These are phyloP conservation scores for Nakaseomyces bracarensis DNA, from an alignment of 1,139 yeast species.

Conservation along the genomic window DNA sequence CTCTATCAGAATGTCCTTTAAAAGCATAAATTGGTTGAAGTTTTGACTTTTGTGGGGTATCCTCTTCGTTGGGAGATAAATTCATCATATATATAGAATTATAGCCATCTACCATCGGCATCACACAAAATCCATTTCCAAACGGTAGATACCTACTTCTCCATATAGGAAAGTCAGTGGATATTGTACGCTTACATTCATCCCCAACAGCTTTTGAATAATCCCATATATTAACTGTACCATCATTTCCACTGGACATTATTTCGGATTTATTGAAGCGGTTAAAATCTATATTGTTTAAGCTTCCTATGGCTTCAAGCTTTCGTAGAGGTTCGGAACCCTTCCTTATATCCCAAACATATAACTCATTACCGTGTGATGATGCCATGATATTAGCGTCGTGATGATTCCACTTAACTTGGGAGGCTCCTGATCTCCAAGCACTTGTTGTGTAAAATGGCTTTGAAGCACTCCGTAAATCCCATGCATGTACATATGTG, in stretches of 20 bases:
- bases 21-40: constrained; percentile 55
- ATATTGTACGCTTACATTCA: constrained; percentile 50
- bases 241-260: constrained; percentile 79
- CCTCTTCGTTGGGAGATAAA: constrained; percentile 33
- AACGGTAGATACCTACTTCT: constrained; percentile 84
- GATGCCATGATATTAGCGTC: constrained; percentile 75
- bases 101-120: constrained; percentile 85
- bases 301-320: constrained; percentile 54
- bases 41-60: constrained; percentile 33
- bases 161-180: constrained; percentile 77
- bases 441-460: constrained; percentile 80
- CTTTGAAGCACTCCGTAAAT: constrained; percentile 63
- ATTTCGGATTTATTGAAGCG: constrained; percentile 49
- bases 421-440: constrained; percentile 92
- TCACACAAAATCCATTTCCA: constrained; percentile 83
- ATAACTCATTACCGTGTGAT: constrained; percentile 71
- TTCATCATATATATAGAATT: constrained; percentile 65
- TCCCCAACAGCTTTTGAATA: constrained; percentile 34
- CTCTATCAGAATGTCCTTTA: constrained; percentile 76
- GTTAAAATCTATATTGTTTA: constrained; percentile 82
- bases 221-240: constrained; percentile 84
- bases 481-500: constrained; percentile 84
- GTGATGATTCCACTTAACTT: constrained; percentile 83
- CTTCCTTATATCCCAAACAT: constrained; percentile 81
- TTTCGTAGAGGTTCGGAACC: constrained; percentile 68